Evolutionary conservation across 164 flowering plant genomes (phyloP).

Genomic region (Paratinospora sagittata): DNA sequence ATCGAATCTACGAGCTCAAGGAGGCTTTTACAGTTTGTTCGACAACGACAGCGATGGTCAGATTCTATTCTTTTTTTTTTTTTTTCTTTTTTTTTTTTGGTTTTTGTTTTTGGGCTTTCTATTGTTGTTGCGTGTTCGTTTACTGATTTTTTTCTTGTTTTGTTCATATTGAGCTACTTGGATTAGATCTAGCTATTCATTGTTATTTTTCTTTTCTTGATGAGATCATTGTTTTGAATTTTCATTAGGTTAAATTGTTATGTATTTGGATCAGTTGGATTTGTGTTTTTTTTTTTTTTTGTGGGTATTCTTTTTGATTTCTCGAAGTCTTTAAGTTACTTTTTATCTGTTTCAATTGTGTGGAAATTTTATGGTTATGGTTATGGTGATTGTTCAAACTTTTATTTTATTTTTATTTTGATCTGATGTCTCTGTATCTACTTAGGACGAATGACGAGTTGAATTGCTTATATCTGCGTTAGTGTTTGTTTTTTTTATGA

Average conservation of each 20-base stretch:
- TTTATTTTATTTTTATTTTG: no score
- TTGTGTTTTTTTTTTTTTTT: neutral
- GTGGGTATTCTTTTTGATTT: neutral
- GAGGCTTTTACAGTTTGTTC: conserved; percentile 40
- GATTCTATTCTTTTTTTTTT: no score
- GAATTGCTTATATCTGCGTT: no score
- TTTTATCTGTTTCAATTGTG: no score
- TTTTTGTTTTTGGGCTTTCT: neutral
- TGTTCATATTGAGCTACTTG: neutral
- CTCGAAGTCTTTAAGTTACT: no score
- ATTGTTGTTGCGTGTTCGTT: neutral
- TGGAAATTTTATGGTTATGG: no score
- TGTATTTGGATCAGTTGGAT: neutral
- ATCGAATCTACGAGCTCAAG: no score
- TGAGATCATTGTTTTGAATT: neutral
- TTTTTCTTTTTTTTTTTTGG: no score
- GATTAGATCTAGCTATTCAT: neutral
- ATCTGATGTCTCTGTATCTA: no score
- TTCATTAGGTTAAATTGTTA: neutral
- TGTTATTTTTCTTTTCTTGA: neutral
- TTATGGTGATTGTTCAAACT: no score
- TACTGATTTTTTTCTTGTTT: neutral
- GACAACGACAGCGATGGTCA: conserved; percentile 48
- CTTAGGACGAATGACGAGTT: no score
- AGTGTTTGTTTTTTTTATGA: no score